A percentile compares a stretch with the other conserved stretches of the same genome.
phyloP scores from a whole-genome alignment of 371 early-diverging fungal species.

The Haplosporangium sp. region DNA sequence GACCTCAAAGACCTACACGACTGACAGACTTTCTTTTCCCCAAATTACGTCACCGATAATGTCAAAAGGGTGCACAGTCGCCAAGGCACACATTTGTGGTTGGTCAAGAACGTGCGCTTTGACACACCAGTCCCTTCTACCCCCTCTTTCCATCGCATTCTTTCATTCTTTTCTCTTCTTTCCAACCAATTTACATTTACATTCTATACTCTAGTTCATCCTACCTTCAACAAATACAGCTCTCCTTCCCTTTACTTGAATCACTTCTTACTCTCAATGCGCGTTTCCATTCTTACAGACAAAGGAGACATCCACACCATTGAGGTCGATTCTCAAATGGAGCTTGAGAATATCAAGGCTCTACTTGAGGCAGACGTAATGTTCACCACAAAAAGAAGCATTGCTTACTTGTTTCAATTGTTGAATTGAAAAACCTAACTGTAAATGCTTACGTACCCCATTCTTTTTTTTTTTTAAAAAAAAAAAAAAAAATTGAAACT shows the following conservation, averaged over 20 bases:
- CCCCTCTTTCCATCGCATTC: conserved; percentile 1
- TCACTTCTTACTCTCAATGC: conserved; percentile 58
- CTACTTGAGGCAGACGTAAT: conserved; percentile 85
- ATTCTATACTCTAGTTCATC: conserved; percentile 6
- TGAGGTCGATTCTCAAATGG: conserved; percentile 84
- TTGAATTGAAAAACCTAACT: background rate
- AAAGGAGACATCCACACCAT: conserved; percentile 73
- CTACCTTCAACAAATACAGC: background rate
- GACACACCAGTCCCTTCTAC: no score
- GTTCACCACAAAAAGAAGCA: no score
- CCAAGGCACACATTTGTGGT: no score
- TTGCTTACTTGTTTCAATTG: background rate
- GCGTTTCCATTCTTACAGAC: conserved; percentile 73
- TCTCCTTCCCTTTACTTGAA: background rate
- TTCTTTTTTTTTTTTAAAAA: conserved; percentile 1
- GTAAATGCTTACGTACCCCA: background rate
- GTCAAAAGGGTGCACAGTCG: no score
- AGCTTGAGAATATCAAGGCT: conserved; percentile 85
- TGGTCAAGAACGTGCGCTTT: no score
- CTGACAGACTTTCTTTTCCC: no score
- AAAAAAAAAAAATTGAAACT: background rate
- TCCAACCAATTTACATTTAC: background rate
- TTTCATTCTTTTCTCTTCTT: background rate
- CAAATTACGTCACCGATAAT: no score
- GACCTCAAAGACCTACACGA: no score